phyloP scores from a whole-genome alignment of 768 basidiomycete species.

The Trametes gibbosa region DNA sequence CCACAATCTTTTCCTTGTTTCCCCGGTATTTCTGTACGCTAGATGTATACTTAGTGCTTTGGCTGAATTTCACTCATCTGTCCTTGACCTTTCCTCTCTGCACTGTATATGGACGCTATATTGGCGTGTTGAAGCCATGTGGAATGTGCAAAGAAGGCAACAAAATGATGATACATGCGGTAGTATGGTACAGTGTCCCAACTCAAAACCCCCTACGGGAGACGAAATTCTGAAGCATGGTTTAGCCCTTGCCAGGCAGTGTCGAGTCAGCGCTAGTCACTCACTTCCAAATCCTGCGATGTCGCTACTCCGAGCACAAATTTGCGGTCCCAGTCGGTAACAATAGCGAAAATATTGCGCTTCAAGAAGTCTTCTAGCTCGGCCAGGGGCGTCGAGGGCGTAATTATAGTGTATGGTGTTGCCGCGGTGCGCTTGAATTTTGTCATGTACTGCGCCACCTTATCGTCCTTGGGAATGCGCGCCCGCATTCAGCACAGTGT shows the following conservation, averaged over 20 bases:
- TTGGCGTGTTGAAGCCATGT: slow-evolving; percentile 14
- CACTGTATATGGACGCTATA: slow-evolving; percentile 1
- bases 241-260: slow-evolving; percentile 9
- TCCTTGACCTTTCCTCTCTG: not conserved
- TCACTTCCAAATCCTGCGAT: slow-evolving; percentile 62
- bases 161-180: slow-evolving; percentile 12
- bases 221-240: slow-evolving; percentile 29
- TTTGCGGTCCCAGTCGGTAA: slow-evolving; percentile 79
- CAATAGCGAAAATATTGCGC: slow-evolving; percentile 73
- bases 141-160: not conserved
- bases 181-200: slow-evolving; percentile 14
- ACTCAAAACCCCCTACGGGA: slow-evolving; percentile 32
- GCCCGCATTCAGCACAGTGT: slow-evolving; percentile 9
- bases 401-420: slow-evolving; percentile 75
- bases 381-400: slow-evolving; percentile 72
- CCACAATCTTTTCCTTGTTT: slow-evolving; percentile 1
- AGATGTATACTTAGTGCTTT: slow-evolving; percentile 8
- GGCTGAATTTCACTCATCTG: not conserved
- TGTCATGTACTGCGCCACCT: slow-evolving; percentile 66
- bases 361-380: slow-evolving; percentile 81
- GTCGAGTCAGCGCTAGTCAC: not conserved
- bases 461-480: slow-evolving; percentile 52
- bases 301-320: slow-evolving; percentile 85
- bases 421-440: slow-evolving; percentile 63
- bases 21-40: slow-evolving; percentile 1